A percentile compares a stretch with the other conserved stretches of the same genome.
Evolutionary conservation across 2,329 filamentous ascomycete species (phyloP).

Genomic region (Penicillium sp.): DNA sequence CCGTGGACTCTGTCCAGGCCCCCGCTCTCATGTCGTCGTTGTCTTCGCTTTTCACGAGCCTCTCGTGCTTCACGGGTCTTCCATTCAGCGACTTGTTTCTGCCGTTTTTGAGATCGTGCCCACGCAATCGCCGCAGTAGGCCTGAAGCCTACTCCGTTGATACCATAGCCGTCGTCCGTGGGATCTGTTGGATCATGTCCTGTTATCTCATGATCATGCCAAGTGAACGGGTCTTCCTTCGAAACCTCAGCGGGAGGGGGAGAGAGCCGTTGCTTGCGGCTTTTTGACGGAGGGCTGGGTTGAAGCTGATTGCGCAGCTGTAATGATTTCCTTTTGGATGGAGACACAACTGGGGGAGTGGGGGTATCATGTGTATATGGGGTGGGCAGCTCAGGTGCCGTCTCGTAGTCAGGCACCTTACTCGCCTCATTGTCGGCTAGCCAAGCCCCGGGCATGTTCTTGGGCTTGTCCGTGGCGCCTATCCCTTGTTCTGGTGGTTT

Average conservation of each 20-base stretch:
- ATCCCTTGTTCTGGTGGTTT: slow-evolving; percentile 11
- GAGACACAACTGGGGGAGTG: slow-evolving; percentile 12
- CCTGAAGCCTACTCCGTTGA: slow-evolving; percentile 65
- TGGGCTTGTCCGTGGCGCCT: slow-evolving; percentile 11
- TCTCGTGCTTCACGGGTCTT: slow-evolving; percentile 60
- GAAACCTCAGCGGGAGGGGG: slow-evolving; percentile 31
- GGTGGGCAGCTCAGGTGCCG: neutral
- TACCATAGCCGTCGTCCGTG: slow-evolving; percentile 63
- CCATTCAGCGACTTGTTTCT: slow-evolving; percentile 62
- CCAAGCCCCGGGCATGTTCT: slow-evolving; percentile 22
- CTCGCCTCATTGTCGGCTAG: slow-evolving; percentile 8
- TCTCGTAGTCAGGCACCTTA: slow-evolving; percentile 4
- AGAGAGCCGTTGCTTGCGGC: slow-evolving; percentile 31
- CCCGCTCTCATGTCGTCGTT: slow-evolving; percentile 46
- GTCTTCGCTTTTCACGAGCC: slow-evolving; percentile 57
- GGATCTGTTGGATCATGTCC: slow-evolving; percentile 59
- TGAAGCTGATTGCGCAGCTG: slow-evolving; percentile 28
- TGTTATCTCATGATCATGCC: slow-evolving; percentile 64
- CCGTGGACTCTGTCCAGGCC: slow-evolving; percentile 27
- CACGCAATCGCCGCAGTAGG: slow-evolving; percentile 62
- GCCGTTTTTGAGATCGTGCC: slow-evolving; percentile 56
- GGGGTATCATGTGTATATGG: slow-evolving; percentile 1
- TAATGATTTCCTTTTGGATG: slow-evolving; percentile 20
- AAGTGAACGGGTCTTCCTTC: slow-evolving; percentile 44
- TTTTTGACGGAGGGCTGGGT: slow-evolving; percentile 20